Percentiles rank a stretch among this genome's conserved stretches.
These are phyloP conservation scores for Chlamydomonas urium DNA, from an alignment of 139 green algal genomes.

Conservation along the genomic window DNA sequence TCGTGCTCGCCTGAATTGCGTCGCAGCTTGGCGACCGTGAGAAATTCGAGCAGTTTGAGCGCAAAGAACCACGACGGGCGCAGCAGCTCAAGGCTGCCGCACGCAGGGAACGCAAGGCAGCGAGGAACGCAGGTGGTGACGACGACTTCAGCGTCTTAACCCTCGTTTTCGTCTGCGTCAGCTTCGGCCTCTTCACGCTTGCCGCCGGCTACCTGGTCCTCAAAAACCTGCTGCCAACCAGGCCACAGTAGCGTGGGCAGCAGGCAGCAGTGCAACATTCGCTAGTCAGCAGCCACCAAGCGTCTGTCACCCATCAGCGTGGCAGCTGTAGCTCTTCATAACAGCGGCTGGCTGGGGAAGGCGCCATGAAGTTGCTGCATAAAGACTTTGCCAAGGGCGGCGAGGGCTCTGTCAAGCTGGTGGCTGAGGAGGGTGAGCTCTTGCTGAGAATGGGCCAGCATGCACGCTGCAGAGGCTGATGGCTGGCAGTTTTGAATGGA, in stretches of 20 bases:
- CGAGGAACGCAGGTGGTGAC: no score
- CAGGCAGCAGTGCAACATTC: no score
- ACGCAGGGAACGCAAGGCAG: constrained; percentile 2
- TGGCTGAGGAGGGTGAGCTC: constrained; percentile 78
- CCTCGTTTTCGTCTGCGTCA: no score
- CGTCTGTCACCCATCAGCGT: no score
- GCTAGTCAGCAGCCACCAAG: no score
- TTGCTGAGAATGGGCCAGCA: no score
- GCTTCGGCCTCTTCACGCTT: not conserved
- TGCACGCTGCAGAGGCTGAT: no score
- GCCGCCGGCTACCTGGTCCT: constrained; percentile 4
- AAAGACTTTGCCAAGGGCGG: constrained; percentile 49
- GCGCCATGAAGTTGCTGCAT: constrained; percentile 72
- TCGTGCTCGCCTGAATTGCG: not conserved
- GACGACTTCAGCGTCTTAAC: no score
- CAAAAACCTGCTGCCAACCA: constrained; percentile 7
- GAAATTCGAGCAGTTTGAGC: constrained; percentile 19
- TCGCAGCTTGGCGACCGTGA: constrained; percentile 13
- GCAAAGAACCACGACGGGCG: not conserved
- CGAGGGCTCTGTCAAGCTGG: constrained; percentile 66
- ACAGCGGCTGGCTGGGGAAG: not conserved
- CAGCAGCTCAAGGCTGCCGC: not conserved
- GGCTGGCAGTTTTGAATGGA: no score
- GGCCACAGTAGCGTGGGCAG: no score
- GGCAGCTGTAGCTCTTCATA: no score